Base-by-base conservation (phyloP, 768 basidiomycete genomes). In the Boletus rubroflammeus region DNA sequence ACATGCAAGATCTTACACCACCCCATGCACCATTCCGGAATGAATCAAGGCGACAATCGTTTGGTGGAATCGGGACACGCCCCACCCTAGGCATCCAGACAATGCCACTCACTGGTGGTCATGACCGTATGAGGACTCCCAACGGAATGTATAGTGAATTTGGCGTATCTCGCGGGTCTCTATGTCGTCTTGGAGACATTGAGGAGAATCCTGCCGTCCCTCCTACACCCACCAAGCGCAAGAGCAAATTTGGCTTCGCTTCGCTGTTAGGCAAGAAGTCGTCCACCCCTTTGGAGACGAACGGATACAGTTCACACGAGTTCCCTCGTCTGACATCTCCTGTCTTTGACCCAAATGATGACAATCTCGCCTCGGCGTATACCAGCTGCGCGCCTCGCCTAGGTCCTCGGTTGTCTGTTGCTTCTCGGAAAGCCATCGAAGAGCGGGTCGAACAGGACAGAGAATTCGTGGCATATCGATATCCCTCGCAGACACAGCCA, bases 401-500 rank as follows among this genome's bases (percentile, higher is more conserved):
- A 8, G 73, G 70, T 31, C 73, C 82, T 45, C 77, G 86, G 49
- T 76, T 84, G 76, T 88, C 86, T 39, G 74, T 83, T 19, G 77
- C 78, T 10, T 84, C 86, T 17, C 80, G 85, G 52, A 90, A 84
- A 74, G 83, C 83, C 44, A 76, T 90, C 51, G 88, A 89, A 61
- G 83, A 86, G 61, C 77, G 90, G 21, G 88, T 93, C n/a, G 79
- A 85, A n/a, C 91, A 89, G 70, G 90, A 91, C 67, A 71, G 81
- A 3, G 88, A 92, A 17, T 93, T 93, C 64, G 84, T 93, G 55
- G 88, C 90, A 4, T 92, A 93, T 67, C 83, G 90, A 38, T 93
- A 93, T 69, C 91, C 91, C 7, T 91, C 90, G 14, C 81, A 77
- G 58, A 85, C 88, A 60, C 85, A 88, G 61, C 59, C 58, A 45